Evolutionary conservation across 257 asterid genomes (phyloP), one percentile per base, ranked within the genome.

Genomic region (Solanum virginianum): DNA sequence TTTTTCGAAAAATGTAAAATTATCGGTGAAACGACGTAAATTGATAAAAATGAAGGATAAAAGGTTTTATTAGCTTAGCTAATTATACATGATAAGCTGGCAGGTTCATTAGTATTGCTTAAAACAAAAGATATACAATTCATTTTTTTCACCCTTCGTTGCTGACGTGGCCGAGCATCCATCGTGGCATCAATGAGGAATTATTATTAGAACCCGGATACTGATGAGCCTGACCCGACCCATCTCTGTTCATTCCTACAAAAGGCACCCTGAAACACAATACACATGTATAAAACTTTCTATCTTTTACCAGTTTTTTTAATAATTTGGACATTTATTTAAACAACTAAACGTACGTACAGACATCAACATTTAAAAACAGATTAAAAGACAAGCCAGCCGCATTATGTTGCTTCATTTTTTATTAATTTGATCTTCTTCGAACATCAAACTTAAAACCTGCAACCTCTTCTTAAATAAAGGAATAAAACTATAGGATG

Each of bases 81-180:
- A 29, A 26, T 66, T 66, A 59, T 59, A 69, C 22, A 69, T 16
- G 15, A 69, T 24, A 69, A 69, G n/a, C 24, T 0, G 77, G 24
- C 4, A 69, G 45, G 24, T 36, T 69, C 51, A 17, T 36, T 68
- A 10, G 14, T 65, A 65, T 65, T 26, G 77, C 17, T 69, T 36
- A 14, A 24, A 36, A 69, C 77, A 17, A 39, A 69, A 16, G 51
- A 16, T 69, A 69, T 69, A 36, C 51, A 69, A 9, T 36, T 69
- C 8, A 32, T 68, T 68, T 15, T 10, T 66, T 16, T 59, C 41
- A n/a, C 13, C 8, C 43, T 53, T 83, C 10, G 41, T 83, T 86
- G 80, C 86, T 81, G 53, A 57, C 79, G 12, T 66, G 91, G 63
- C 83, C 87, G 84, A 88, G 80, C 85, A 91, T 68, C 93, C 93